Conservation (phyloP, 345 rosid genomes). For the Bruguiera parviflora region DNA sequence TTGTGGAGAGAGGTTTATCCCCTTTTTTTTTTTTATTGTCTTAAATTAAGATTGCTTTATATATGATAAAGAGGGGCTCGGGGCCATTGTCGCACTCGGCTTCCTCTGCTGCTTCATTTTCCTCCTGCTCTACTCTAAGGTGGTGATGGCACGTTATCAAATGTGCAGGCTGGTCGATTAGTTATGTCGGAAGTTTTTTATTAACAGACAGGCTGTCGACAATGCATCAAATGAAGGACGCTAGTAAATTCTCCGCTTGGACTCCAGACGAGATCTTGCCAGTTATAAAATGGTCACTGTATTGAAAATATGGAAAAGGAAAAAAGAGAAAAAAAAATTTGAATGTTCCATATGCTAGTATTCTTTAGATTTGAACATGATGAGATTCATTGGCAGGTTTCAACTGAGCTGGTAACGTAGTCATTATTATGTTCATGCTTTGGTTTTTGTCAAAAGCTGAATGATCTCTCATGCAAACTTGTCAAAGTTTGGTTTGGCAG, state of each 20-base stretch:
- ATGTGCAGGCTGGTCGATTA: background rate
- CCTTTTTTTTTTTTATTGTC: background rate
- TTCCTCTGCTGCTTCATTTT: background rate
- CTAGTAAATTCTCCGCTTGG: too few relatives aligned
- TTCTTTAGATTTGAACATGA: too few relatives aligned
- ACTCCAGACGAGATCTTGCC: slow-evolving; percentile 2
- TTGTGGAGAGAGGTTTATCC: background rate
- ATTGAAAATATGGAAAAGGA: background rate
- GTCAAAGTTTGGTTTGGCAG: slow-evolving; percentile 15
- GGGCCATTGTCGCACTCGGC: background rate
- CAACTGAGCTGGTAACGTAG: background rate
- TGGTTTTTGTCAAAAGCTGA: background rate
- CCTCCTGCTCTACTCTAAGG: background rate
- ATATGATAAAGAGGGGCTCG: background rate
- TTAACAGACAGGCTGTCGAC: background rate
- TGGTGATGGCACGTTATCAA: background rate
- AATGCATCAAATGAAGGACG: too few relatives aligned
- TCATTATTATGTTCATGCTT: background rate
- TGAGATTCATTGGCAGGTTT: slow-evolving; percentile 3
- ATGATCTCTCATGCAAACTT: background rate
- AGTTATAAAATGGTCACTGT: background rate
- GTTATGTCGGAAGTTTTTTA: background rate
- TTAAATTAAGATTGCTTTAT: background rate
- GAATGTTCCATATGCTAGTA: too few relatives aligned
- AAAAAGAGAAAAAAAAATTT: too few relatives aligned